These are phyloP conservation scores for Fusarium hainanense DNA, from an alignment of 2,329 filamentous ascomycete genomes.

Conservation along the genomic window DNA sequence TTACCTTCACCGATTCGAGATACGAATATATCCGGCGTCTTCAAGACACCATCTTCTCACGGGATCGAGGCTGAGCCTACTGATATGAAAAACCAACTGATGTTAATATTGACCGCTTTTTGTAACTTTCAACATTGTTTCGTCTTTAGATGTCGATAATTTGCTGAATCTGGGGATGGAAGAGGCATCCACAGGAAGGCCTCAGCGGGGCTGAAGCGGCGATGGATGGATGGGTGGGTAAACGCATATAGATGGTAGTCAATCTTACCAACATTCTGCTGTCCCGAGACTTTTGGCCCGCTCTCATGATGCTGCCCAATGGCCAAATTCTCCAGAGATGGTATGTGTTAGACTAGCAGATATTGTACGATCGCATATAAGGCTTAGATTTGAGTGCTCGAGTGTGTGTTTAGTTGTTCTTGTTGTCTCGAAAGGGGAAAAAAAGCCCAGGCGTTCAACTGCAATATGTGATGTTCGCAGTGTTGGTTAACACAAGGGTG, in stretches of 20 bases:
- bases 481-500: background rate
- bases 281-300: background rate
- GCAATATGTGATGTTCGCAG: background rate
- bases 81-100: background rate
- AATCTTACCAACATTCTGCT: background rate
- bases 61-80: conserved; percentile 20
- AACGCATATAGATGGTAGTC: background rate
- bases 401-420: background rate
- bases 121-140: conserved; percentile 7
- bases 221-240: conserved; percentile 23
- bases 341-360: background rate
- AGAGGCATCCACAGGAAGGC: conserved; percentile 31
- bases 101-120: conserved; percentile 22
- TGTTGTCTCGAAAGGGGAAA: background rate
- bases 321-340: background rate
- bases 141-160: background rate
- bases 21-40: conserved; percentile 5
- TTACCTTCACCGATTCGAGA: conserved; percentile 20
- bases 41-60: conserved; percentile 1
- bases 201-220: conserved; percentile 21
- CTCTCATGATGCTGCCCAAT: background rate
- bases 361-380: background rate
- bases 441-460: background rate
- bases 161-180: conserved; percentile 12
- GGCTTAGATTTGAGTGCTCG: background rate